phyloP scores from a whole-genome alignment of 2,329 filamentous ascomycete species.

The Botrytis deweyae region DNA sequence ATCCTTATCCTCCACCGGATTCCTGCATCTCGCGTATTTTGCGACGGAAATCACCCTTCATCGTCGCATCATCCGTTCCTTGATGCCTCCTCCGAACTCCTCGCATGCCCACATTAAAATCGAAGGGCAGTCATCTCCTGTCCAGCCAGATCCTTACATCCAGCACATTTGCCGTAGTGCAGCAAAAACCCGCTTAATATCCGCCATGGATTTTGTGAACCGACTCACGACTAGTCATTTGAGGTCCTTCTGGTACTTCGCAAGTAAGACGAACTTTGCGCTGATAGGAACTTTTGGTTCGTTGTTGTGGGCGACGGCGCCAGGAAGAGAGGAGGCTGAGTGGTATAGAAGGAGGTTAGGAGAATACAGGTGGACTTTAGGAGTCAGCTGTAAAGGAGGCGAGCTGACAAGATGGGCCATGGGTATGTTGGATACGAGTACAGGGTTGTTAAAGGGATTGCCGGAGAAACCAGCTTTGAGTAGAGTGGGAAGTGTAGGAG shows the following conservation, averaged over 20 bases:
- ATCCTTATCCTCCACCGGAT: constrained; percentile 64
- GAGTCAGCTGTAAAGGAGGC: constrained; percentile 68
- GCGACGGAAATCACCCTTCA: constrained; percentile 93
- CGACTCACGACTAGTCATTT: constrained; percentile 82
- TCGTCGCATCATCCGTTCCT: constrained; percentile 81
- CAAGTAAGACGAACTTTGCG: constrained; percentile 86
- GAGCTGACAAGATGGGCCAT: constrained; percentile 69
- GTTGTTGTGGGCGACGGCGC: constrained; percentile 84
- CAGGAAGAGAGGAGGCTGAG: constrained; percentile 82
- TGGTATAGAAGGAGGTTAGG: constrained; percentile 84
- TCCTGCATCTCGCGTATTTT: constrained; percentile 88
- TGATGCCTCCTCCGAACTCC: constrained; percentile 52
- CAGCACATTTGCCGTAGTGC: constrained; percentile 91
- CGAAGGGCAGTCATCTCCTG: constrained; percentile 38
- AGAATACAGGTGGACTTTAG: constrained; percentile 93
- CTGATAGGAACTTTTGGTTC: constrained; percentile 93
- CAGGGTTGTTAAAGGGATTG: constrained; percentile 65
- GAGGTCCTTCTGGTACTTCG: constrained; percentile 90
- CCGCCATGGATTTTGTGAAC: constrained; percentile 96
- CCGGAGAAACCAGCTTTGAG: constrained; percentile 70
- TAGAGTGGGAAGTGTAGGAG: constrained; percentile 43
- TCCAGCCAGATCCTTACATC: constrained; percentile 71
- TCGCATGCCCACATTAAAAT: constrained; percentile 41
- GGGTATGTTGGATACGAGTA: constrained; percentile 72
- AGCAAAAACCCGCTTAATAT: constrained; percentile 90